Percentiles rank a stretch among this genome's conserved stretches.
Evolutionary conservation across 2,329 filamentous ascomycete genomes (phyloP).

Genomic region (Penicillium hesseltinei): DNA sequence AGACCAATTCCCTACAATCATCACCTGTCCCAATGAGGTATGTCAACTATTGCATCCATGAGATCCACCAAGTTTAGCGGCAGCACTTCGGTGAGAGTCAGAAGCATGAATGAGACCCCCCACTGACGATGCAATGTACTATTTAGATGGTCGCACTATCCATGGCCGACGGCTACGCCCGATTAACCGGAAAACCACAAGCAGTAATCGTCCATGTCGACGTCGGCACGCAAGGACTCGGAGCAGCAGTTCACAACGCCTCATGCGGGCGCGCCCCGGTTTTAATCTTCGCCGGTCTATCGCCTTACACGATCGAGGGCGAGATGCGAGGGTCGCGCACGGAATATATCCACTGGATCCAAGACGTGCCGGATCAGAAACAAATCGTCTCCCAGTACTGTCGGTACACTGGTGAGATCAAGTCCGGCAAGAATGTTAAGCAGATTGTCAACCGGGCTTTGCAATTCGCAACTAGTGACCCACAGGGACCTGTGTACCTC

Average conservation of each 20-base stretch:
- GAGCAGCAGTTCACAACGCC: slow-evolving; percentile 75
- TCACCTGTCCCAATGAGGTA: slow-evolving; percentile 79
- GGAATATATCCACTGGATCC: slow-evolving; percentile 85
- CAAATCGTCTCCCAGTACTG: slow-evolving; percentile 82
- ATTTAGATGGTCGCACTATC: slow-evolving; percentile 76
- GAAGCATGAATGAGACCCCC: background rate
- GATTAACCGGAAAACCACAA: slow-evolving; percentile 69
- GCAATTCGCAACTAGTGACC: slow-evolving; percentile 75
- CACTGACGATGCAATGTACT: background rate
- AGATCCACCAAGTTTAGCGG: background rate
- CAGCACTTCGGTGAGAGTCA: slow-evolving; percentile 11
- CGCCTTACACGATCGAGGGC: slow-evolving; percentile 73
- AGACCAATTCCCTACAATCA: slow-evolving; percentile 66
- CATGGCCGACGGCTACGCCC: slow-evolving; percentile 78
- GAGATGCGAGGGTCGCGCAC: slow-evolving; percentile 75
- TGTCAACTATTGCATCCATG: slow-evolving; percentile 12
- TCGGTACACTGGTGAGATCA: slow-evolving; percentile 77
- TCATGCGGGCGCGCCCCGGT: slow-evolving; percentile 72
- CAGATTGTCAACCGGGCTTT: slow-evolving; percentile 84
- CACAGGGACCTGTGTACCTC: slow-evolving; percentile 77
- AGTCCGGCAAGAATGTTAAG: slow-evolving; percentile 80
- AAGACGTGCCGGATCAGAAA: slow-evolving; percentile 79
- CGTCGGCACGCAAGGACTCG: slow-evolving; percentile 76
- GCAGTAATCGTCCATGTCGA: slow-evolving; percentile 79
- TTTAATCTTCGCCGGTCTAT: slow-evolving; percentile 74